phyloP scores from a whole-genome alignment of 345 rosid genomes.

The Orychophragmus violaceus region DNA sequence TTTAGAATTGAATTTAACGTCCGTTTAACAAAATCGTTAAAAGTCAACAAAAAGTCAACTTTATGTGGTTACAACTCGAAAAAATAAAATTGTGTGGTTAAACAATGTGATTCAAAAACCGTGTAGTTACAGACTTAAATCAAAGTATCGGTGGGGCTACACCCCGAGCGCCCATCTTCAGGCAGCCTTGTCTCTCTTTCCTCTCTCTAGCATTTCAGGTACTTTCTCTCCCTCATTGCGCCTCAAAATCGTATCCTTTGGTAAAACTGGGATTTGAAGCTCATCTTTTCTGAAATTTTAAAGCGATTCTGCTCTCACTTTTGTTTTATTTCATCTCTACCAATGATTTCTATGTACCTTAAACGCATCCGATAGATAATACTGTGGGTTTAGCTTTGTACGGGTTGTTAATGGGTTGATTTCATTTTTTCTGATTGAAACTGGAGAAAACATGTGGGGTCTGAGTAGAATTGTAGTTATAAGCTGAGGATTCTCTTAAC shows the following conservation, averaged over 20 bases:
- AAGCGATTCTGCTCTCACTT: not conserved
- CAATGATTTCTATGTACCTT: not conserved
- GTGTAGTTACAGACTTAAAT: no score
- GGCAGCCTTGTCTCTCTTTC: conserved; percentile 6
- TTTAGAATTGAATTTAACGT: no score
- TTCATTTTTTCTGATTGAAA: not conserved
- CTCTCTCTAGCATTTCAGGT: conserved; percentile 16
- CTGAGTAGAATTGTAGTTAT: conserved; percentile 12
- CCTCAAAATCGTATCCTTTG: not conserved
- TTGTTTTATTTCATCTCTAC: not conserved
- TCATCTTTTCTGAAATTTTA: not conserved
- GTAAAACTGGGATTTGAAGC: conserved; percentile 5
- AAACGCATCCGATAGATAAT: not conserved
- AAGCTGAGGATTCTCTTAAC: conserved; percentile 35
- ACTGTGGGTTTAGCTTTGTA: not conserved
- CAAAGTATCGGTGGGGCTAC: no score
- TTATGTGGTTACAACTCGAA: no score
- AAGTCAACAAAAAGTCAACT: no score
- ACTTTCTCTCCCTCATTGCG: conserved; percentile 12
- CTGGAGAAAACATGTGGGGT: not conserved
- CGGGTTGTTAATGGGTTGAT: not conserved
- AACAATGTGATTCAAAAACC: no score
- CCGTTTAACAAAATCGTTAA: no score
- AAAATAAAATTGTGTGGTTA: no score
- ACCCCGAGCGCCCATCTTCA: no score